Evolutionary conservation across 2,329 filamentous ascomycete species (phyloP), one percentile per base, ranked within the genome.

Genomic region (Arachnopeziza araneosa): DNA sequence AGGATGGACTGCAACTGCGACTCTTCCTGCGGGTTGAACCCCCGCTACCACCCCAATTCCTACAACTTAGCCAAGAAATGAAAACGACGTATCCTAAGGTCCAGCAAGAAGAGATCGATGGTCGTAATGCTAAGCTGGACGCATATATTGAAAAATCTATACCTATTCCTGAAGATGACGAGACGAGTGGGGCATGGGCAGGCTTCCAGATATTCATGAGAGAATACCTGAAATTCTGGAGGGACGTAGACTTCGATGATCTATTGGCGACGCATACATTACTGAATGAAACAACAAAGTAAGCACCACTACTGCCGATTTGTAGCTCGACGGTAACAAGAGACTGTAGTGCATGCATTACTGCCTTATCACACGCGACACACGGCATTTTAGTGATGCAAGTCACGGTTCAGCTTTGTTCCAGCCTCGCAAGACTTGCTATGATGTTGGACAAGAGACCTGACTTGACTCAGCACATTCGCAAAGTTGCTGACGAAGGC

Each of bases 381-480:
- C 87, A 92, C 71, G 93, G 93, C 32, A 83, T 88, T 30, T 82
- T 96, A 68, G 85, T 97, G 68, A 83, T 97, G 50, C 87, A 91
- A 50, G 92, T 91, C 2, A 90, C 91, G 71, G 86, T 96, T 68
- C 88, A 89, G 30, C 83, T 96, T 57, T 93, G 90, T 32, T 86
- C 89, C 66, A 85, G 91, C 8, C 83, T 97, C 24, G 88, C 91
- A 9, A 87, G 88, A 65, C 82, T 97, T 59, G 93, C 93, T 24
- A 91, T 96, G 78, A 88, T 85, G 56, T 81, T 97, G 49, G 91
- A 93, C 72, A 88, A 88, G 64, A 84, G 86, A 57, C 92, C 92
- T 0, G 88, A 95, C 63, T 78, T 97, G 52, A 87, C 89, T 55
- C 82, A 76, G 76, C 64, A 67, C 71, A 52, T 71, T 74, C 32